Evolutionary conservation across 805 yeast genomes (phyloP).

Genomic region (Cyberlindnera nakhonratchasimensis): DNA sequence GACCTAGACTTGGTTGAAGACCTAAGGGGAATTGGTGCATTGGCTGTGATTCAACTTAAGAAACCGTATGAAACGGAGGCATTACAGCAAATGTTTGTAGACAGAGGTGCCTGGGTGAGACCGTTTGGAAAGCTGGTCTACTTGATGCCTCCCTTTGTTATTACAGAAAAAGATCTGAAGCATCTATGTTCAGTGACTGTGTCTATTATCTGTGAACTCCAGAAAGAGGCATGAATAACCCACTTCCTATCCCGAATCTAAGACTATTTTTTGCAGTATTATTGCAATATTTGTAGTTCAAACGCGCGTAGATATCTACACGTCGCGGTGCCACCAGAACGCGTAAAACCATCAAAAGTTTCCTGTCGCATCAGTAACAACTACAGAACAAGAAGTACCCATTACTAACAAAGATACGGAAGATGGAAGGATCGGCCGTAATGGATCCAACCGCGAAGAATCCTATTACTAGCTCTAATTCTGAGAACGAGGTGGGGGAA

Average conservation of each 20-base stretch:
- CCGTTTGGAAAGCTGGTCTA: constrained; percentile 5
- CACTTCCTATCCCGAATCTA: no score
- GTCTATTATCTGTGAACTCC: background rate
- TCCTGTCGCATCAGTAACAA: background rate
- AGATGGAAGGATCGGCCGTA: no score
- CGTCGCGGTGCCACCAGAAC: background rate
- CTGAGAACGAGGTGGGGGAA: background rate
- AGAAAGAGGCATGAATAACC: no score
- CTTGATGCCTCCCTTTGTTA: constrained; percentile 5
- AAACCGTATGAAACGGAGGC: constrained; percentile 2
- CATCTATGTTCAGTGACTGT: background rate
- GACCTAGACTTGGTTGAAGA: constrained; percentile 1
- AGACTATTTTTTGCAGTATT: no score
- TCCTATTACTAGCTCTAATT: background rate
- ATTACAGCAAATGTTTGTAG: constrained; percentile 2
- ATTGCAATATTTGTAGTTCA: background rate
- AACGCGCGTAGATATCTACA: background rate
- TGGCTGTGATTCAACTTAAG: constrained; percentile 4
- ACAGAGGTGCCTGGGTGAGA: constrained; percentile 4
- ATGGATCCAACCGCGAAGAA: no score
- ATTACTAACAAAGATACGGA: no score
- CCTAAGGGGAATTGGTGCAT: constrained; percentile 5
- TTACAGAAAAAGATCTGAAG: background rate
- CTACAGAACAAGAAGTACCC: no score
- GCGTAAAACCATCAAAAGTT: background rate